Base-by-base conservation (phyloP, 768 basidiomycete species). In the Atractiella rhizophila region DNA sequence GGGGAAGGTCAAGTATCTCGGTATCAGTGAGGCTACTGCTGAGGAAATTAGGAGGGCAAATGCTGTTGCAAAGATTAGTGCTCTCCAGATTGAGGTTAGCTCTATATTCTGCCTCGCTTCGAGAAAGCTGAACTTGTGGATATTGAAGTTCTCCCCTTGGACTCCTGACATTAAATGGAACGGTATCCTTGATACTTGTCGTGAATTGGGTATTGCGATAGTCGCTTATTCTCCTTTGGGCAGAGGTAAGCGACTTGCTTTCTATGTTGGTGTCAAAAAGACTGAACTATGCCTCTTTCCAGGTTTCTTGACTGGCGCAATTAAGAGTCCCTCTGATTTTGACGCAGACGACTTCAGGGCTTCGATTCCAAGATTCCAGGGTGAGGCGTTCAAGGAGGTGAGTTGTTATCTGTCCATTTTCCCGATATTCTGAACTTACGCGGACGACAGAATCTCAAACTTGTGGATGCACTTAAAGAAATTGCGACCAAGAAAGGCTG, bases 141-240 rank as follows among this genome's bases (percentile, higher is more conserved):
- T n/a, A n/a, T n/a, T n/a, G n/a, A n/a, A n/a, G n/a, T 38, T 38
- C 37, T 38, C 37, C 15, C 37, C 37, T 38, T 38, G 37, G 37
- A 38, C 37, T 10, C 37, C 37, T 6, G 25, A 38, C 37, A 38
- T 38, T 24, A 6, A 26, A 6, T 32, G 50, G 15, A 49, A 48
- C 42, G 57, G 56, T 9, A 36, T 56, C 5, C 52, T 57, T 41
- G 42, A 46, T 13, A 30, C 52, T 18, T 55, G 55, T 24, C 43
- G 39, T 11, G 56, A 58, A 32, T 44, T 56, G 12, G 55, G 55
- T 8, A 54, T 58, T 20, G 41, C 43, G 15, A 44, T 58, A 35
- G 40, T 58, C 35, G 55, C 56, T 20, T 58, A 35, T 16, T 35
- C 34, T 8, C 34, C 34, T 7, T n/a, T 35, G n/a, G 34, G 34